Percentiles rank a stretch among this genome's conserved stretches.
phyloP scores from a whole-genome alignment of 768 basidiomycete species.

The Rhodotorula kratochvilovae region DNA sequence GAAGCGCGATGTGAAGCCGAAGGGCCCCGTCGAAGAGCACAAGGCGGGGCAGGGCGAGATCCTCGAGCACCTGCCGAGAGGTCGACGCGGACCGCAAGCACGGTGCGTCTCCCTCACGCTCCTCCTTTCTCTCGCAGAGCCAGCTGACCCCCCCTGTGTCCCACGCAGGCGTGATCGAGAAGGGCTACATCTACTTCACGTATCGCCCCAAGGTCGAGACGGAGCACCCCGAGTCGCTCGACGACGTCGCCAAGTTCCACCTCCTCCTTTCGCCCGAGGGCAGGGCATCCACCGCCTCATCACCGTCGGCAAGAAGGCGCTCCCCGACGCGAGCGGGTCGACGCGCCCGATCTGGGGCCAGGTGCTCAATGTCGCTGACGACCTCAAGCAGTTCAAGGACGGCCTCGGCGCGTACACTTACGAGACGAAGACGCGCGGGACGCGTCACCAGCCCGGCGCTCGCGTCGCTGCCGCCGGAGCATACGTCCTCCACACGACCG shows the following conservation, averaged over 20 bases:
- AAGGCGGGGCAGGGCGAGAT: conserved; percentile 4
- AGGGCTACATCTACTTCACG: conserved; percentile 57
- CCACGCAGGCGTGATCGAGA: conserved; percentile 33
- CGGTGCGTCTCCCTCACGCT: conserved; percentile 8
- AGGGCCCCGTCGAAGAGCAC: conserved; percentile 2
- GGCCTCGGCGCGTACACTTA: conserved; percentile 56
- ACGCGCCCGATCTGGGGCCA: conserved; percentile 54
- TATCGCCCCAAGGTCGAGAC: conserved; percentile 57
- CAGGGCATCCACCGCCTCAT: conserved; percentile 56
- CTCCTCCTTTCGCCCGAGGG: conserved; percentile 61
- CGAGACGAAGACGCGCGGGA: conserved; percentile 60
- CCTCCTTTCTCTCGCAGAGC: background rate
- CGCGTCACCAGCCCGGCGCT: conserved; percentile 55
- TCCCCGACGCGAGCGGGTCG: conserved; percentile 53
- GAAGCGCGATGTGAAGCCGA: conserved; percentile 1
- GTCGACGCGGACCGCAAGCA: conserved; percentile 24
- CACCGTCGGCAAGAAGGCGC: conserved; percentile 58
- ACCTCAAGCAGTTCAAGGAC: conserved; percentile 54
- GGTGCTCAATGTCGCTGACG: conserved; percentile 55
- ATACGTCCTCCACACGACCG: conserved; percentile 59
- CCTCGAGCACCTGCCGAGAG: conserved; percentile 9
- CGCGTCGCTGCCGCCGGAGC: conserved; percentile 59
- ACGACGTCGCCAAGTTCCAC: conserved; percentile 59
- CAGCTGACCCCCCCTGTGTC: background rate
- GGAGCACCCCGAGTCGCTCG: conserved; percentile 56